Conservation (phyloP, 2,329 filamentous ascomycete genomes). For the Chaetothyriales sp. region DNA sequence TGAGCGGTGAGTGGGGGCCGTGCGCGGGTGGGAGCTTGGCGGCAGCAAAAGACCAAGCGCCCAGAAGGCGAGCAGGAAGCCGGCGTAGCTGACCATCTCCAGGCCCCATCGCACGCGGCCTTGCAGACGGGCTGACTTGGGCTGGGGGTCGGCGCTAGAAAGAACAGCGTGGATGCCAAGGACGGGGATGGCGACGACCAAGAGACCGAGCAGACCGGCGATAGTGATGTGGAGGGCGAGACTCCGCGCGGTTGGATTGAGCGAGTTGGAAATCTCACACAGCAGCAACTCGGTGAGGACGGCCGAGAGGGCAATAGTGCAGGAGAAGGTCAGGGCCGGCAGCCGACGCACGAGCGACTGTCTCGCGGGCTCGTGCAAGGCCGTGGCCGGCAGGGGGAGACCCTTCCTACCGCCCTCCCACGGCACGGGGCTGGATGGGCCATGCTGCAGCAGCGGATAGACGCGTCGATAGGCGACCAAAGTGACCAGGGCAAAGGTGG, state of each 20-base stretch:
- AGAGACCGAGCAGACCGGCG: slow-evolving; percentile 54
- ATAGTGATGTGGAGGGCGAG: slow-evolving; percentile 57
- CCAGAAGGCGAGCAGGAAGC: slow-evolving; percentile 67
- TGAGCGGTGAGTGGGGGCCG: slow-evolving; percentile 27
- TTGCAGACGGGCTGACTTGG: slow-evolving; percentile 44
- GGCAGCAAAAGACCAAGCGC: slow-evolving; percentile 54
- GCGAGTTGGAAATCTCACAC: slow-evolving; percentile 66
- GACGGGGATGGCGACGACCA: slow-evolving; percentile 64
- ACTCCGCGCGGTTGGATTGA: slow-evolving; percentile 53
- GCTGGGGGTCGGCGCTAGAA: slow-evolving; percentile 38
- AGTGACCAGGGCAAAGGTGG: slow-evolving; percentile 54
- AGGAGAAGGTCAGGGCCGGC: slow-evolving; percentile 55
- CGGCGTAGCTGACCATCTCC: slow-evolving; percentile 47
- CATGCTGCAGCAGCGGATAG: slow-evolving; percentile 58
- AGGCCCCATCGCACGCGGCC: slow-evolving; percentile 51
- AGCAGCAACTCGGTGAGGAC: slow-evolving; percentile 70
- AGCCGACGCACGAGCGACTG: slow-evolving; percentile 22
- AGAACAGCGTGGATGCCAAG: slow-evolving; percentile 60
- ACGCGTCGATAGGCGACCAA: slow-evolving; percentile 52
- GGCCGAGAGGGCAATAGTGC: slow-evolving; percentile 61
- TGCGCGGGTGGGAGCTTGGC: slow-evolving; percentile 36
- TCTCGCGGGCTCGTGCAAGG: slow-evolving; percentile 17
- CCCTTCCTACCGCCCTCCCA: slow-evolving; percentile 7
- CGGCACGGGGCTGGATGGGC: slow-evolving; percentile 5
- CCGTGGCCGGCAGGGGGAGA: slow-evolving; percentile 11